These are phyloP conservation scores for Ophiocordyceps camponoti-saundersi DNA, from an alignment of 2,329 filamentous ascomycete species.

Conservation along the genomic window DNA sequence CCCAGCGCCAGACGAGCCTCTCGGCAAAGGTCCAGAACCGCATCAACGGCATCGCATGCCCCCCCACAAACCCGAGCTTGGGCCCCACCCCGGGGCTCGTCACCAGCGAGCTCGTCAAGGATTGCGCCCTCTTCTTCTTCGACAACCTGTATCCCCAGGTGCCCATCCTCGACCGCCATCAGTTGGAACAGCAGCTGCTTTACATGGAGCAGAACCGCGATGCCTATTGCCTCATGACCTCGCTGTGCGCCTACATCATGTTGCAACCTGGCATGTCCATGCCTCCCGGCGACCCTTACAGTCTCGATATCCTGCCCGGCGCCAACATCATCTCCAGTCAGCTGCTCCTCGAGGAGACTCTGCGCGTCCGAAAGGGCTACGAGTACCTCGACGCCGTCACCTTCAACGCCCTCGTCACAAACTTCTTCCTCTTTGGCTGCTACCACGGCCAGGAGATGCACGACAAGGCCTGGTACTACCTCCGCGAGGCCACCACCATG, in stretches of 20 bases:
- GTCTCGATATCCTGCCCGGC: conserved; percentile 37
- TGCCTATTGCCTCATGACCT: conserved; percentile 45
- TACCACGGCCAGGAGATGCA: conserved; percentile 57
- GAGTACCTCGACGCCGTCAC: conserved; percentile 41
- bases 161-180: conserved; percentile 42
- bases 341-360: conserved; percentile 48
- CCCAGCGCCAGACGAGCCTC: conserved; percentile 47
- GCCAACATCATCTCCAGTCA: conserved; percentile 47
- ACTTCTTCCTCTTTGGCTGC: conserved; percentile 61
- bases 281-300: conserved; percentile 37
- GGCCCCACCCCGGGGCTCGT: conserved; percentile 43
- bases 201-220: conserved; percentile 47
- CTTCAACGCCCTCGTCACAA: conserved; percentile 48
- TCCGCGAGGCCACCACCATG: conserved; percentile 62
- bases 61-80: conserved; percentile 27
- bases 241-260: conserved; percentile 51
- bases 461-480: conserved; percentile 62
- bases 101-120: conserved; percentile 44
- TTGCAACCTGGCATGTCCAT: conserved; percentile 51
- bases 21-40: conserved; percentile 44
- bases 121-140: conserved; percentile 53
- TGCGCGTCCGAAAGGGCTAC: conserved; percentile 45
- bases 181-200: conserved; percentile 38
- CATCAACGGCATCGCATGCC: conserved; percentile 35
- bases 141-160: conserved; percentile 46